Base-by-base conservation (phyloP, 345 rosid species). In the Viola odorata region DNA sequence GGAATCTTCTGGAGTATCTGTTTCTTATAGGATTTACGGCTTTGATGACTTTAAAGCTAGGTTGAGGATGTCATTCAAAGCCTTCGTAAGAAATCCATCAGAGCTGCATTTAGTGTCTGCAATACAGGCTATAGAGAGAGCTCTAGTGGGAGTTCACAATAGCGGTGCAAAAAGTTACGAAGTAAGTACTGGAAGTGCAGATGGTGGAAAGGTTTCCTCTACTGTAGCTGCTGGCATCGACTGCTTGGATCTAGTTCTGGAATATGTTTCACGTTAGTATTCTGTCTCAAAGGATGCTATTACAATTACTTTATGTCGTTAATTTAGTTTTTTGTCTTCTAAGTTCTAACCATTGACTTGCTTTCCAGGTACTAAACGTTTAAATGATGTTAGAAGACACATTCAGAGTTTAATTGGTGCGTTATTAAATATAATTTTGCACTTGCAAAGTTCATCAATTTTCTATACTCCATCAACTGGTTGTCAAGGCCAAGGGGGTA, bases 171-270 rank as follows among this genome's bases (percentile, higher is more conserved):
- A 69, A 69, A 66, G 63, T 73, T 80, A 75, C 61, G 78, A 67
- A 57, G 77, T 88, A 78, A 82, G 64, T 53, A 78, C 81, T 41
- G 87, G 90, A 71, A 70, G 60, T 56, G 74, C 67, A 66, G 76
- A 76, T 71, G 92, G 91, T 53, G 96, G 91, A 57, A 77, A 67
- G 60, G 82, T 86, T 66, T 81, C 89, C 57, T 70, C 87, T 60
- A 73, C 73, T 15, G 87, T 80, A 72, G 99, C 95, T 11, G 89
- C 85, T 64, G 91, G 89, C 70, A 65, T 94, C 58, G 97, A 90
- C 68, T 94, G 85, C 83, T 82, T 94, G 71, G 96, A 88, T 75
- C 79, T 94, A n/a, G 67, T 90, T 77, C 82, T 90, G 62, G 95
- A 90, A 74, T 76, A 82, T 76, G 88, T 73, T 66, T 75, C 96